Percentiles rank a stretch among this genome's conserved stretches.
Evolutionary conservation across 371 early-diverging fungal species (phyloP).

Genomic region (Mucor piriformis): DNA sequence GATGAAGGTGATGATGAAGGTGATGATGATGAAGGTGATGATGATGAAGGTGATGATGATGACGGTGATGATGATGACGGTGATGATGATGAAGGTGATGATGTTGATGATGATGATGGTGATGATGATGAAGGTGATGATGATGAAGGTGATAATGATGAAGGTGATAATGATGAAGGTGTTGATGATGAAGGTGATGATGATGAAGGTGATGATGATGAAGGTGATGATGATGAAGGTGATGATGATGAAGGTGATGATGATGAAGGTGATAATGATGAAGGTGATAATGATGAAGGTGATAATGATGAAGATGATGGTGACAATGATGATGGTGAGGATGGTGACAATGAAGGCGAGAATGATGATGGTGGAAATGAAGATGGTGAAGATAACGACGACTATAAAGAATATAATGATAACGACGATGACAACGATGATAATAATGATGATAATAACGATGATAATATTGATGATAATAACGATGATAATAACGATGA

Average conservation of each 20-base stretch:
- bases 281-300: not conserved
- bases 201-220: not conserved
- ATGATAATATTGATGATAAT: no score
- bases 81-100: no score
- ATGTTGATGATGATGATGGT: no score
- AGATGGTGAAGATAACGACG: not conserved
- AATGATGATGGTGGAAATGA: not conserved
- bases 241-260: not conserved
- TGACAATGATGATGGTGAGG: not conserved
- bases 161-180: not conserved
- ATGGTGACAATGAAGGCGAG: not conserved
- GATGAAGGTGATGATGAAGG: not conserved
- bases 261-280: not conserved
- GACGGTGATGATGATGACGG: not conserved
- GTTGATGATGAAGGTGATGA: slow-evolving; percentile 2
- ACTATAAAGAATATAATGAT: no score
- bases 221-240: not conserved
- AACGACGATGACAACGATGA: no score
- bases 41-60: not conserved
- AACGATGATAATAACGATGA: no score
- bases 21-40: not conserved
- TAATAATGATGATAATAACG: no score
- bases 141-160: not conserved
- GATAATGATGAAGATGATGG: not conserved
- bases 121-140: not conserved